Evolutionary conservation across 176 grass and related monocot species (phyloP).

Genomic region (Musa acuminata): DNA sequence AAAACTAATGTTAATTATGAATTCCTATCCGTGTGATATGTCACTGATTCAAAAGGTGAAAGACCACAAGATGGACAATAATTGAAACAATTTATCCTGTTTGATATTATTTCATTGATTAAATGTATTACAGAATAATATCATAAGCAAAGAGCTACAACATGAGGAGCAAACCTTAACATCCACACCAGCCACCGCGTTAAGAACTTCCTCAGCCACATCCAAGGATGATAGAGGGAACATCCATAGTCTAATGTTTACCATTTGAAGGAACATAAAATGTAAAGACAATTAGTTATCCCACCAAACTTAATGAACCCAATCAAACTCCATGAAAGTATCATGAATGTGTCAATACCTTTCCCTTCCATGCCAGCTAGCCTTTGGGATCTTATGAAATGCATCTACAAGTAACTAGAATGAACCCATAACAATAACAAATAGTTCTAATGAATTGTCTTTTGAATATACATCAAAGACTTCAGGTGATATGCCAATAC

Average conservation of each 20-base stretch:
- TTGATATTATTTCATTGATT: neutral
- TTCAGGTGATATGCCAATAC: neutral
- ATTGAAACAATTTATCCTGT: neutral
- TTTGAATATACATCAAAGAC: constrained; percentile 16
- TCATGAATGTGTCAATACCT: constrained; percentile 34
- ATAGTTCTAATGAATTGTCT: constrained; percentile 1
- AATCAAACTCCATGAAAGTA: constrained; percentile 3
- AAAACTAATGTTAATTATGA: neutral
- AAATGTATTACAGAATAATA: neutral
- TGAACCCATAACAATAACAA: constrained; percentile 18
- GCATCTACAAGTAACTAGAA: constrained; percentile 64
- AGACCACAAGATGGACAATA: neutral
- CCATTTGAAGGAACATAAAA: constrained; percentile 21
- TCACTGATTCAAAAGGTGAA: neutral
- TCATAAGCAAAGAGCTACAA: neutral
- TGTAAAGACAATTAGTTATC: constrained; percentile 17
- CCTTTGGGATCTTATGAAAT: constrained; percentile 66
- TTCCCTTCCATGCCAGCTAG: constrained; percentile 69
- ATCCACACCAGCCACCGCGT: constrained; percentile 36
- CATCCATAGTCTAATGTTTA: constrained; percentile 57
- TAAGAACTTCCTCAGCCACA: constrained; percentile 57
- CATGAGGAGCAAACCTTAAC: constrained; percentile 40
- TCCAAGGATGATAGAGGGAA: constrained; percentile 66
- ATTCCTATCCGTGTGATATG: neutral
- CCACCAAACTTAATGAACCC: constrained; percentile 7